Evolutionary conservation across 495 filamentous ascomycete genomes (phyloP), one percentile per base, ranked within the genome.

Genomic region (Halenospora varia): DNA sequence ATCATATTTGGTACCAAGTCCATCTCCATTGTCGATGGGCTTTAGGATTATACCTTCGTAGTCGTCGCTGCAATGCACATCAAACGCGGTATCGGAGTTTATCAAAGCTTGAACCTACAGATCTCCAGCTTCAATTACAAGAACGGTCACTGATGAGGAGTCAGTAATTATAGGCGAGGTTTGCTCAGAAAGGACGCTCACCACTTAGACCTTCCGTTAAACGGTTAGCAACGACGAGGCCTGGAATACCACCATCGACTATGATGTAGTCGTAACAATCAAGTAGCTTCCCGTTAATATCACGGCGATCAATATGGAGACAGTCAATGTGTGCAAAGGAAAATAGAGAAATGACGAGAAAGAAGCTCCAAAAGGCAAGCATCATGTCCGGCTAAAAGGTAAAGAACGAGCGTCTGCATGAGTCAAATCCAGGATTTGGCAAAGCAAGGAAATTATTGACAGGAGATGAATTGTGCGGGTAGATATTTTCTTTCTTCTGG

Each of bases 101-200:
- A 11, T 19, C 29, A 44, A 26, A 26, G 20, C 3, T 20, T 10
- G 23, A 22, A 26, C 56, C n/a, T 53, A 53, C 71, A 78, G 26
- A 17, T 68, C 62, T 20, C 75, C 72, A 44, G 73, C 70, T 57
- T 77, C 75, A 3, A 76, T 65, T 0, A 77, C 63, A 3, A 78
- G 65, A 3, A 77, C 73, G 0, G 62, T 70, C 61, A 70, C 75
- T 78, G 40, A 6, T n/a, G n/a, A 44, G 13, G 22, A 17, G 39
- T 57, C 19, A 51, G 42, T 17, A 15, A 15, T 17, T 44, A 25
- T 2, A 25, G n/a, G 20, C 25, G 19, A n/a, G n/a, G n/a, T n/a
- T n/a, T n/a, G n/a, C n/a, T n/a, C n/a, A n/a, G n/a, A n/a, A n/a
- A n/a, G 13, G 15, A 17, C 2, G 17, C 25, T 13, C 45, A 44